These are phyloP conservation scores for Posidonia australis DNA, from an alignment of 106 monocot genomes.

Conservation along the genomic window DNA sequence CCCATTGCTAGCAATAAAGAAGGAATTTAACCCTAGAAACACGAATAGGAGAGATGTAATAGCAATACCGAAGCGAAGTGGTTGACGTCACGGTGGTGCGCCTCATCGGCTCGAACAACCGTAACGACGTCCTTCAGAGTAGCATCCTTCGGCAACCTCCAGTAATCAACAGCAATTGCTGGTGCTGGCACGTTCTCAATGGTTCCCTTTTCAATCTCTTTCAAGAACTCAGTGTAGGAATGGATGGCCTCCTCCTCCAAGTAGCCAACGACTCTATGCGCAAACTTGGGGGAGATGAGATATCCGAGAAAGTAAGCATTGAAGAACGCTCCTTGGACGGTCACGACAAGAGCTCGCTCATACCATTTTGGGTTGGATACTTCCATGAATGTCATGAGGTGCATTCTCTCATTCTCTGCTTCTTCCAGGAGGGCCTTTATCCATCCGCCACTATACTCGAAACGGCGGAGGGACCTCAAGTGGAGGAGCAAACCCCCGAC, in stretches of 20 bases:
- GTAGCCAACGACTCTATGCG: conserved; percentile 29
- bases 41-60: too few species aligned
- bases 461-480: conserved; percentile 25
- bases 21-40: too few species aligned
- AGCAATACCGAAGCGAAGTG: conserved; percentile 1
- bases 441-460: conserved; percentile 34
- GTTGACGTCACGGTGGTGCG: conserved; percentile 5
- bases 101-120: conserved; percentile 1
- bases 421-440: conserved; percentile 7
- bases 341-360: conserved; percentile 24
- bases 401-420: conserved; percentile 27
- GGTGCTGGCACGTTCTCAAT: conserved; percentile 30
- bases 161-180: conserved; percentile 27
- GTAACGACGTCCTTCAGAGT: conserved; percentile 26
- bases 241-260: conserved; percentile 35
- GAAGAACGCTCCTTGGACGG: conserved; percentile 30
- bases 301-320: conserved; percentile 27
- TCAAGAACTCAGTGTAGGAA: conserved; percentile 29
- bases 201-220: conserved; percentile 20
- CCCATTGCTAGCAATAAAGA: too few species aligned
- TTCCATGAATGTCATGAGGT: conserved; percentile 39
- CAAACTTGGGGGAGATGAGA: conserved; percentile 30
- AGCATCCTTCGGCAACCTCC: conserved; percentile 23
- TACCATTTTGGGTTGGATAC: conserved; percentile 25
- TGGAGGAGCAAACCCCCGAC: conserved; percentile 24